phyloP scores from a whole-genome alignment of 2,329 filamentous ascomycete genomes.

The Fusarium subglutinans region DNA sequence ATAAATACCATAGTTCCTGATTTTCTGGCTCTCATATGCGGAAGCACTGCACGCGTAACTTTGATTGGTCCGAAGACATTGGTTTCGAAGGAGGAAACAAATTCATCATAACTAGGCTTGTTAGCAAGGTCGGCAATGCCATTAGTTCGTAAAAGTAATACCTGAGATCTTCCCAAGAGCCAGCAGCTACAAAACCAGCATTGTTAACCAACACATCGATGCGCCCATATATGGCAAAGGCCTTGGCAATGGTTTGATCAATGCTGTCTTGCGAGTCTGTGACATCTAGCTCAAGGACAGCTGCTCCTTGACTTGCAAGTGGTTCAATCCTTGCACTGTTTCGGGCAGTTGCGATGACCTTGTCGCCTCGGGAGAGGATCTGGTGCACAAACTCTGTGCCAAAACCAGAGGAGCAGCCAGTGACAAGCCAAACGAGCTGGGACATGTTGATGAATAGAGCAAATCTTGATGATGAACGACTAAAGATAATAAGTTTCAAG shows the following conservation, averaged over 20 bases:
- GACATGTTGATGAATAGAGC: constrained; percentile 27
- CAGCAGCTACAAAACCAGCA: constrained; percentile 44
- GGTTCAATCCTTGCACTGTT: constrained; percentile 32
- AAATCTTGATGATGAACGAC: neutral
- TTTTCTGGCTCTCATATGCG: neutral
- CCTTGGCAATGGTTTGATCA: constrained; percentile 33
- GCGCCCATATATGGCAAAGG: constrained; percentile 45
- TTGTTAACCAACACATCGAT: constrained; percentile 50
- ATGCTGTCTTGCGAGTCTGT: constrained; percentile 30
- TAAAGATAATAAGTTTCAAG: neutral
- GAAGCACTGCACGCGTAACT: constrained; percentile 3
- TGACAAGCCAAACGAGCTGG: constrained; percentile 47
- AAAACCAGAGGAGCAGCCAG: constrained; percentile 47
- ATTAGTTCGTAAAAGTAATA: neutral
- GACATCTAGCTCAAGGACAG: constrained; percentile 45
- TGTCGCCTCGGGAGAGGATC: constrained; percentile 43
- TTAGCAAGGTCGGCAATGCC: neutral
- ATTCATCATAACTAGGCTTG: neutral
- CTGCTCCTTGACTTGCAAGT: neutral
- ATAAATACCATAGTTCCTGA: constrained; percentile 12
- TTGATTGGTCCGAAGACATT: constrained; percentile 16
- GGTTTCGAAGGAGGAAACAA: constrained; percentile 12
- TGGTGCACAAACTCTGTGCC: constrained; percentile 37
- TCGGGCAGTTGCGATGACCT: constrained; percentile 45
- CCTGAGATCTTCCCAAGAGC: constrained; percentile 45